Evolutionary conservation across 1,284 basidiomycete species (phyloP).

Genomic region (Filobasidium uniguttulatum): DNA sequence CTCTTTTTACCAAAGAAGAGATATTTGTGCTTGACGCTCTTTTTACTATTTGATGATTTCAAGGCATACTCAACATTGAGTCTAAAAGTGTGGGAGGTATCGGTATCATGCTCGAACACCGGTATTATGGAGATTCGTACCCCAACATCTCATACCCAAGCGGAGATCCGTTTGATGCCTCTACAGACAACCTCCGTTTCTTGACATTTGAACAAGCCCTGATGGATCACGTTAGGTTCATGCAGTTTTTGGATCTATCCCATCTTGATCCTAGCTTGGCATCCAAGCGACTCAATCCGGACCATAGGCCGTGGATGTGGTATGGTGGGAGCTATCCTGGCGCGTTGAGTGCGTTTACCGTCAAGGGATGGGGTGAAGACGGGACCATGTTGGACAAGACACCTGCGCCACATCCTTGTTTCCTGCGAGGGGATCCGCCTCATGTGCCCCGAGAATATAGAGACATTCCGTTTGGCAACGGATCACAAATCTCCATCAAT

Average conservation of each 20-base stretch:
- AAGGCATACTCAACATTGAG: constrained; percentile 71
- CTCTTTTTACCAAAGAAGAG: too few species aligned
- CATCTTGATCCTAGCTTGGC: constrained; percentile 48
- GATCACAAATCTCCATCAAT: constrained; percentile 42
- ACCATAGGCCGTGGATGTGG: constrained; percentile 72
- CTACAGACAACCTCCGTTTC: constrained; percentile 67
- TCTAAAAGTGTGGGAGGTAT: constrained; percentile 65
- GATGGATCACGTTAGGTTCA: constrained; percentile 75
- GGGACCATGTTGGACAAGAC: background rate
- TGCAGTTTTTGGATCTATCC: constrained; percentile 60
- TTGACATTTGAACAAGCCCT: constrained; percentile 78
- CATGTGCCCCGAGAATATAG: background rate
- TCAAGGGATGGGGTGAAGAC: constrained; percentile 8
- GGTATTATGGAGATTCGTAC: constrained; percentile 56
- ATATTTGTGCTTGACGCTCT: too few species aligned
- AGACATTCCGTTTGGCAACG: background rate
- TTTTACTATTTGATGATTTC: background rate
- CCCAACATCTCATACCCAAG: constrained; percentile 42
- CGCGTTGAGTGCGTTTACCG: constrained; percentile 79
- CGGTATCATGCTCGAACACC: constrained; percentile 80
- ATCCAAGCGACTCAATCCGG: constrained; percentile 44
- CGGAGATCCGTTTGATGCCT: constrained; percentile 44
- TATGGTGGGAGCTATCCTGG: constrained; percentile 78
- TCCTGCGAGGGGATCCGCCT: background rate
- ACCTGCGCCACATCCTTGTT: background rate